A percentile compares a stretch with the other conserved stretches of the same genome.
Evolutionary conservation across 225 moss, liverwort and hornwort genomes (phyloP).

Genomic region (Polytrichum commune): DNA sequence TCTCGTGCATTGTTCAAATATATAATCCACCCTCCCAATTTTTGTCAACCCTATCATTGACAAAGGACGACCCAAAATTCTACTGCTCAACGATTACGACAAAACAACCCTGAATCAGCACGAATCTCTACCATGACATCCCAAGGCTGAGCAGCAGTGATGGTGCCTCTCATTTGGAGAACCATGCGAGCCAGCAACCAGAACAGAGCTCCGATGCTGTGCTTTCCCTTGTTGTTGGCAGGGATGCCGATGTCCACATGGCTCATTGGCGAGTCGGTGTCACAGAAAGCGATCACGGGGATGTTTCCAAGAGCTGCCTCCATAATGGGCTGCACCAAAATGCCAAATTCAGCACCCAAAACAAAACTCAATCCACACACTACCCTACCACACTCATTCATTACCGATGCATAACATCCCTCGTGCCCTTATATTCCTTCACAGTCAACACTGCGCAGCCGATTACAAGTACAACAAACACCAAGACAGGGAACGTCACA

Average conservation of each 20-base stretch:
- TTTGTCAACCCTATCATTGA: too few species aligned
- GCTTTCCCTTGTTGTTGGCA: slow-evolving; percentile 90
- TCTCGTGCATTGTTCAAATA: not conserved
- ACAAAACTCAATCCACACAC: too few species aligned
- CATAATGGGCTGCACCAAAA: slow-evolving; percentile 15
- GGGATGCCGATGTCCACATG: slow-evolving; percentile 67
- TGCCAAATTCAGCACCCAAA: too few species aligned
- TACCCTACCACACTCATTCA: too few species aligned
- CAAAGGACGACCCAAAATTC: too few species aligned
- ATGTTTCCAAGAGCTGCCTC: slow-evolving; percentile 43
- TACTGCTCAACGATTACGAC: not conserved
- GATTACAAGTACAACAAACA: too few species aligned
- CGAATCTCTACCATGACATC: slow-evolving; percentile 53
- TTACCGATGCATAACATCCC: too few species aligned
- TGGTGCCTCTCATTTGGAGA: slow-evolving; percentile 36
- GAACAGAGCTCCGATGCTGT: slow-evolving; percentile 55
- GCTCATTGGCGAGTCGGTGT: slow-evolving; percentile 41
- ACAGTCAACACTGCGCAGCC: too few species aligned
- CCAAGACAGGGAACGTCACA: too few species aligned
- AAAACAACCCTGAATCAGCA: not conserved
- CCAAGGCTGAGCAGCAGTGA: slow-evolving; percentile 47
- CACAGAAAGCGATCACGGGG: slow-evolving; percentile 40
- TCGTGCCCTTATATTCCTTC: too few species aligned
- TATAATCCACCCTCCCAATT: too few species aligned
- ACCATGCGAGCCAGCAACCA: slow-evolving; percentile 42